These are phyloP conservation scores for Pleurotus pulmonarius DNA, from an alignment of 768 basidiomycete genomes.

Conservation along the genomic window DNA sequence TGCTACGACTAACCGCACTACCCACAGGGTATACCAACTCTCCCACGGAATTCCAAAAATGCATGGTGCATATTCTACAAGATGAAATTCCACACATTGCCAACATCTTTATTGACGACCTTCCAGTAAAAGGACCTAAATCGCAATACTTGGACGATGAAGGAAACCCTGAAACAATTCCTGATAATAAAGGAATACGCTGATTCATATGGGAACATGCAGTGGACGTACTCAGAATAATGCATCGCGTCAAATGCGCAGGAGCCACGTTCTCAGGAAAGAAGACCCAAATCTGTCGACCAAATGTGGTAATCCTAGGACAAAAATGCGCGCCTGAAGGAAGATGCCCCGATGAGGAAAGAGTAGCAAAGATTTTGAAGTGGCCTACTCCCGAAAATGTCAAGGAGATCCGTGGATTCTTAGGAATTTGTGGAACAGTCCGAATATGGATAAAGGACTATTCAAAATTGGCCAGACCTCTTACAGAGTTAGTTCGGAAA, in stretches of 20 bases:
- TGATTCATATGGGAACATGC: constrained; percentile 35
- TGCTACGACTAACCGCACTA: constrained; percentile 25
- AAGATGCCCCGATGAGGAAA: constrained; percentile 18
- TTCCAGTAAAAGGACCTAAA: constrained; percentile 10
- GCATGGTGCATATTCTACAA: constrained; percentile 27
- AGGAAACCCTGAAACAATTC: constrained; percentile 15
- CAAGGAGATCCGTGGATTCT: too few species aligned
- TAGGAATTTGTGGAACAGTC: not conserved
- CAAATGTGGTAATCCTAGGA: constrained; percentile 20
- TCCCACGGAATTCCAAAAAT: constrained; percentile 25
- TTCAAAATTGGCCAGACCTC: constrained; percentile 10
- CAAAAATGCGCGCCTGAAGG: constrained; percentile 28
- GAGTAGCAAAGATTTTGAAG: not conserved
- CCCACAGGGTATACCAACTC: constrained; percentile 39
- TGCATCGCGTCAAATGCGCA: constrained; percentile 23
- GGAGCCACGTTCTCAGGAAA: constrained; percentile 25
- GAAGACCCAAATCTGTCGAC: constrained; percentile 22
- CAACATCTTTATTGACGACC: constrained; percentile 13
- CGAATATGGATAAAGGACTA: constrained; percentile 18
- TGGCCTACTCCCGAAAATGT: too few species aligned
- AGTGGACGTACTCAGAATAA: constrained; percentile 27
- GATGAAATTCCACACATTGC: constrained; percentile 19
- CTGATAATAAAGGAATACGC: constrained; percentile 22
- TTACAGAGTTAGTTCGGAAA: constrained; percentile 13
- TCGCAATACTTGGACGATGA: constrained; percentile 16